phyloP scores from a whole-genome alignment of 495 filamentous ascomycete genomes.

The Penicillium lagena region DNA sequence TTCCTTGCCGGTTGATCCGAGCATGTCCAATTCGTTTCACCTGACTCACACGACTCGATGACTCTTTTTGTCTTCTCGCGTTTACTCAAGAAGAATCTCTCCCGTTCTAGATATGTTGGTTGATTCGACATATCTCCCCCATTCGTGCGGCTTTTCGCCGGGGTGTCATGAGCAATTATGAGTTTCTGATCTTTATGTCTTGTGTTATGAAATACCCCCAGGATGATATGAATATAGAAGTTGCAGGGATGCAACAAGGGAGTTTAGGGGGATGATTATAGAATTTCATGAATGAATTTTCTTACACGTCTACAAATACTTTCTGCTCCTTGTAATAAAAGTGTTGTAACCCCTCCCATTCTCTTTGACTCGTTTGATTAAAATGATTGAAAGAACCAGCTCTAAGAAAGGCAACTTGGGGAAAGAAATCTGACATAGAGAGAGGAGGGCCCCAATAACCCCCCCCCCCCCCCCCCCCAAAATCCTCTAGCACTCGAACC shows the following conservation, averaged over 20 bases:
- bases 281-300: too few species aligned
- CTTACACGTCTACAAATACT: too few species aligned
- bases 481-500: too few species aligned
- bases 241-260: slow-evolving; percentile 3
- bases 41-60: slow-evolving; percentile 15
- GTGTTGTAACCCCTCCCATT: too few species aligned
- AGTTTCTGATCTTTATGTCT: slow-evolving; percentile 13
- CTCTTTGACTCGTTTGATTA: too few species aligned
- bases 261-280: slow-evolving; percentile 1
- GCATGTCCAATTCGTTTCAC: background rate
- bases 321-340: too few species aligned
- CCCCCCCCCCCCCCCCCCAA: too few species aligned
- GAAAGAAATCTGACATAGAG: too few species aligned
- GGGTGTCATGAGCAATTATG: slow-evolving; percentile 25
- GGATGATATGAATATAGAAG: slow-evolving; percentile 5
- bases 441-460: too few species aligned
- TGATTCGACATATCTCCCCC: slow-evolving; percentile 27
- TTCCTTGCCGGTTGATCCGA: slow-evolving; percentile 22
- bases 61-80: slow-evolving; percentile 6
- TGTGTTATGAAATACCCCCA: slow-evolving; percentile 19
- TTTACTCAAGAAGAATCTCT: background rate
- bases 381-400: too few species aligned
- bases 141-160: slow-evolving; percentile 3
- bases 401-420: too few species aligned
- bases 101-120: slow-evolving; percentile 20